Evolutionary conservation across 345 rosid species (phyloP), one percentile per base, ranked within the genome.

Genomic region (Moricandia moricandioides): DNA sequence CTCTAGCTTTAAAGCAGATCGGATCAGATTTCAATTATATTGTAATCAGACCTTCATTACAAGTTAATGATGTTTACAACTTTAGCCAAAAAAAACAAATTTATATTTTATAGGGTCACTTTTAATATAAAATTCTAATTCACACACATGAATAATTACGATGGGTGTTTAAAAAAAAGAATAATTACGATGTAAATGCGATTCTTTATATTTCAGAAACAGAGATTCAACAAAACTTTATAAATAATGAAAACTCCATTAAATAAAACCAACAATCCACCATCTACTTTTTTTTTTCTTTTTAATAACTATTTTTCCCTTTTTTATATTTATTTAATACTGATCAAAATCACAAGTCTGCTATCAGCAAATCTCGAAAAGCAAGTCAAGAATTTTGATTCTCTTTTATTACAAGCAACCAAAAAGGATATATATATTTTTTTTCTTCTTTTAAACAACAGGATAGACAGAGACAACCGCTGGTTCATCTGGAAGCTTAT

Each of bases 401-500:
- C 18, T 30, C 51, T 29, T 26, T 39, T 30, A 16, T 33, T 62
- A 49, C 0, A 18, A 30, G 1, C 13, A 29, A 21, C 2, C 0
- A 29, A 17, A 59, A 31, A 18, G 8, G 40, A 57, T 31, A 45
- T 9, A 31, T 24, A 6, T 14, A 0, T 21, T 21, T 21, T 21
- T n/a, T 29, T 7, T 17, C 5, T 43, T 43, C 6, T 26, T 10
- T 18, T 45, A 71, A 3, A 65, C 52, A 21, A 31, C 4, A 57
- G 69, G 6, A 33, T 31, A 56, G 9, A 56, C 80, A 70, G 80
- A 24, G 24, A 77, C 3, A 47, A 65, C 56, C 17, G 55, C 67
- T 12, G 80, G 76, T 57, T 77, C 62, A 35, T 62, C 49, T 16
- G 67, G n/a, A 58, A 71, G 33, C 54, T 71, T 71, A 39, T 29